Percentiles rank a stretch among this genome's conserved stretches.
phyloP scores from a whole-genome alignment of 2,329 filamentous ascomycete genomes.

The Cladorrhinum sp. region DNA sequence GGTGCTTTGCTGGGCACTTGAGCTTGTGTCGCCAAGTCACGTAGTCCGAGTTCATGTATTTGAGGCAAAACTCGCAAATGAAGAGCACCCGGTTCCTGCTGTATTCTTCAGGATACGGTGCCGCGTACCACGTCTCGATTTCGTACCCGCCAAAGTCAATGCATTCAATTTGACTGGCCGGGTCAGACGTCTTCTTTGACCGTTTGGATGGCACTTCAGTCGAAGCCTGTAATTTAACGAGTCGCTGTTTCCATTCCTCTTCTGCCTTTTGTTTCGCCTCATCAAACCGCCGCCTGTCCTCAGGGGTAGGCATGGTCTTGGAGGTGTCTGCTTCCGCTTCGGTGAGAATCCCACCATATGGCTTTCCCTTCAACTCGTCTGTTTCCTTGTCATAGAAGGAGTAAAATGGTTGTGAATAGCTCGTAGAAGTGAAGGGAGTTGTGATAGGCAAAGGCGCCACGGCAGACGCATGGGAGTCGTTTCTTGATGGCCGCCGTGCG shows the following conservation, averaged over 20 bases:
- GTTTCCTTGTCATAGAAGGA: conserved; percentile 85
- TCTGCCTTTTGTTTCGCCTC: conserved; percentile 87
- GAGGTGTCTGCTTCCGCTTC: conserved; percentile 89
- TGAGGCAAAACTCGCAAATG: conserved; percentile 98
- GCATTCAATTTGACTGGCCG: conserved; percentile 95
- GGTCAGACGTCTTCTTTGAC: conserved; percentile 73
- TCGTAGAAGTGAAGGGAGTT: conserved; percentile 55
- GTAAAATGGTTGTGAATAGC: conserved; percentile 76
- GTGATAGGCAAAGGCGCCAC: conserved; percentile 42
- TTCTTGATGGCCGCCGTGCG: conserved; percentile 30
- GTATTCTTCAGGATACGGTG: conserved; percentile 97
- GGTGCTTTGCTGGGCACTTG: conserved; percentile 95
- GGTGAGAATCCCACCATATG: conserved; percentile 88
- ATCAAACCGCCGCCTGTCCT: conserved; percentile 84
- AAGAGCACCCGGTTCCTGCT: conserved; percentile 95
- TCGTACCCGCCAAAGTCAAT: conserved; percentile 98
- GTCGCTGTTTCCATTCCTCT: conserved; percentile 77
- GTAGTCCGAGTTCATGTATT: conserved; percentile 99
- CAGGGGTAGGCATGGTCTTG: conserved; percentile 75
- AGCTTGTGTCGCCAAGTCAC: conserved; percentile 97
- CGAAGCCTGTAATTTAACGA: conserved; percentile 58
- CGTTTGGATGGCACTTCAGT: conserved; percentile 61
- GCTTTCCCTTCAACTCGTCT: conserved; percentile 87
- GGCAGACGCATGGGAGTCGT: conserved; percentile 31
- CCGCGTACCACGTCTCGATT: conserved; percentile 98